Conservation (phyloP, 352 stramenopile species). For the Phytophthora cactorum region DNA sequence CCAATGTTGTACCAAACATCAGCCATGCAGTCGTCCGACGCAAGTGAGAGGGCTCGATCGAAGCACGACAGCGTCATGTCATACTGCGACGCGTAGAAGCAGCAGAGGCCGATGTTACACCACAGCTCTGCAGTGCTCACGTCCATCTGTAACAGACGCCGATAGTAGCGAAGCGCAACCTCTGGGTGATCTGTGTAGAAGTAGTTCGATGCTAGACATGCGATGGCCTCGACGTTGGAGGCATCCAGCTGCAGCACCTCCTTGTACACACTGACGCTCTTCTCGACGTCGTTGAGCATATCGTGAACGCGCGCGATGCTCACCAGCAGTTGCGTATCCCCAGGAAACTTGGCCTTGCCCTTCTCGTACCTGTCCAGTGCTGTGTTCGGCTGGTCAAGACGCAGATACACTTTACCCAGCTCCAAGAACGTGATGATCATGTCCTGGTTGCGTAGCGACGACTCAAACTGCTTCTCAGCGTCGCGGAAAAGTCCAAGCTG, state of each 20-base stretch:
- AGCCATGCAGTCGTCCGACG: conserved; percentile 90
- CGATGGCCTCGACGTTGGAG: conserved; percentile 91
- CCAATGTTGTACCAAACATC: conserved; percentile 97
- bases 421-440: conserved; percentile 93
- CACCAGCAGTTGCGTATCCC: conserved; percentile 83
- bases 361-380: conserved; percentile 88
- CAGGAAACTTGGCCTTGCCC: conserved; percentile 70
- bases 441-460: conserved; percentile 83
- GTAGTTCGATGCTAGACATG: conserved; percentile 92
- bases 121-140: conserved; percentile 92
- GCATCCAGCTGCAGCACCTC: conserved; percentile 89
- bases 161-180: conserved; percentile 93
- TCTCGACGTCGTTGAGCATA: conserved; percentile 91
- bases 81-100: conserved; percentile 95
- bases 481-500: conserved; percentile 93
- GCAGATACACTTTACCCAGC: conserved; percentile 94
- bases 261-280: conserved; percentile 85
- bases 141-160: conserved; percentile 93
- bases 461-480: conserved; percentile 94
- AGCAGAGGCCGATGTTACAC: conserved; percentile 95
- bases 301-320: conserved; percentile 92
- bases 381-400: conserved; percentile 94
- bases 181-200: conserved; percentile 95
- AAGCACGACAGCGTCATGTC: conserved; percentile 95
- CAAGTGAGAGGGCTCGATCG: conserved; percentile 87